These are phyloP conservation scores for Phytophthora colocasiae DNA, from an alignment of 352 stramenopile genomes.

Conservation along the genomic window DNA sequence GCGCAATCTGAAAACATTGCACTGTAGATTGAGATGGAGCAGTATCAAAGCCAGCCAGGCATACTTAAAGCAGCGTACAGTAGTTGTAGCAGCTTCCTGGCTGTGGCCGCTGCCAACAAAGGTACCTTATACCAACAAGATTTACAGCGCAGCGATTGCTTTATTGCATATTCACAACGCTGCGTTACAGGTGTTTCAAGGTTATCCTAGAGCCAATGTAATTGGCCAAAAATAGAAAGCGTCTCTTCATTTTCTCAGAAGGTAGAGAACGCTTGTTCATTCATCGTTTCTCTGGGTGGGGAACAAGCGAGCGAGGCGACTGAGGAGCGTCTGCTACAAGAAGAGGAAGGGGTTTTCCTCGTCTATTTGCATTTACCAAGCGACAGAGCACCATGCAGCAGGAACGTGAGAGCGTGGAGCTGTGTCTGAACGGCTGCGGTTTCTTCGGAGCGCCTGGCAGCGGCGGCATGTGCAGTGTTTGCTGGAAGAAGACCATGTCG, in stretches of 20 bases:
- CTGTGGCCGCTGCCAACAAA: too few relatives aligned
- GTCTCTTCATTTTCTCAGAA: slow-evolving; percentile 22
- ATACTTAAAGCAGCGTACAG: too few relatives aligned
- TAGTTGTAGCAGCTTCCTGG: too few relatives aligned
- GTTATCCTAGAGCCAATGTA: not conserved
- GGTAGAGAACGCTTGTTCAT: slow-evolving; percentile 31
- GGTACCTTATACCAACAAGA: too few relatives aligned
- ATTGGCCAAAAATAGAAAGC: not conserved
- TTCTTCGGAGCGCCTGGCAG: slow-evolving; percentile 79
- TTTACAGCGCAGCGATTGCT: too few relatives aligned
- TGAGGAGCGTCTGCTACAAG: slow-evolving; percentile 17
- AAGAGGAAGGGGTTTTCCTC: not conserved
- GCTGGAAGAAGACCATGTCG: slow-evolving; percentile 89
- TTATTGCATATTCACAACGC: too few relatives aligned
- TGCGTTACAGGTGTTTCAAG: not conserved
- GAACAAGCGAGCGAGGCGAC: slow-evolving; percentile 35
- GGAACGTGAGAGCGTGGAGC: slow-evolving; percentile 75
- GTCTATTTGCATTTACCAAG: slow-evolving; percentile 2
- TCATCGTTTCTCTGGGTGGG: slow-evolving; percentile 73
- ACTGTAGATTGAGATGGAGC: too few relatives aligned
- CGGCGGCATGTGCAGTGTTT: slow-evolving; percentile 85
- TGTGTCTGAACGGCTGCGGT: slow-evolving; percentile 79
- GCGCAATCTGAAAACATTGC: slow-evolving; percentile 1
- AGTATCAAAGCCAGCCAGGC: too few relatives aligned
- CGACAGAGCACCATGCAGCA: slow-evolving; percentile 66